Conservation (phyloP, 208 protist species). For the Acanthamoeba castellanii region DNA sequence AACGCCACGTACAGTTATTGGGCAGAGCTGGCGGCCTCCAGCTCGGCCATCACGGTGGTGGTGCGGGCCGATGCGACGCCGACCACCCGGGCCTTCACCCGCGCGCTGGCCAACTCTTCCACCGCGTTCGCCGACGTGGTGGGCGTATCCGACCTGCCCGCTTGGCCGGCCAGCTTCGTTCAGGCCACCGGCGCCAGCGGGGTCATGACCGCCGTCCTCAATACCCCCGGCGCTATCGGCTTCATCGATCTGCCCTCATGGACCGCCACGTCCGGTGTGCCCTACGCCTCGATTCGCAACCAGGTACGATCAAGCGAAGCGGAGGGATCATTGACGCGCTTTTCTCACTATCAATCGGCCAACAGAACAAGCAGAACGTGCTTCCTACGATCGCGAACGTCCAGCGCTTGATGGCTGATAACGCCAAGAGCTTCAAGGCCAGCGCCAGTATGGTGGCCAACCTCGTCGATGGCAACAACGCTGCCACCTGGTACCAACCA, state of each 20-base stretch:
- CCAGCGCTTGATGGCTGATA: background rate
- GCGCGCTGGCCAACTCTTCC: background rate
- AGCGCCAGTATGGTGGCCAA: background rate
- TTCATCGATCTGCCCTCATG: background rate
- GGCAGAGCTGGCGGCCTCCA: background rate
- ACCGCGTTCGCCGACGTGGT: background rate
- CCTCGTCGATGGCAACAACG: background rate
- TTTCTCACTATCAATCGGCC: background rate
- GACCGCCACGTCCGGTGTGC: background rate
- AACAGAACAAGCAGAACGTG: conserved; percentile 3
- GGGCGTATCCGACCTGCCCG: background rate
- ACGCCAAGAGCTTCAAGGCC: background rate
- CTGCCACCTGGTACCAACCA: background rate
- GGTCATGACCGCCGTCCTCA: background rate
- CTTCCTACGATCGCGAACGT: background rate
- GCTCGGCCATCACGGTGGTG: background rate
- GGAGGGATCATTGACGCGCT: background rate
- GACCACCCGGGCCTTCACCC: conserved; percentile 6
- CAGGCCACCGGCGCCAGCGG: background rate
- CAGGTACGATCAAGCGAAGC: background rate
- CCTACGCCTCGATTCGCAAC: conserved; percentile 19
- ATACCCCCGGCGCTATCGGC: background rate
- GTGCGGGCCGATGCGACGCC: background rate
- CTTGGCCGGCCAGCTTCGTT: conserved; percentile 2
- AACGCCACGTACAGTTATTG: background rate